These are phyloP conservation scores for Monosporascus sp. DNA, from an alignment of 2,329 filamentous ascomycete genomes.

Conservation along the genomic window DNA sequence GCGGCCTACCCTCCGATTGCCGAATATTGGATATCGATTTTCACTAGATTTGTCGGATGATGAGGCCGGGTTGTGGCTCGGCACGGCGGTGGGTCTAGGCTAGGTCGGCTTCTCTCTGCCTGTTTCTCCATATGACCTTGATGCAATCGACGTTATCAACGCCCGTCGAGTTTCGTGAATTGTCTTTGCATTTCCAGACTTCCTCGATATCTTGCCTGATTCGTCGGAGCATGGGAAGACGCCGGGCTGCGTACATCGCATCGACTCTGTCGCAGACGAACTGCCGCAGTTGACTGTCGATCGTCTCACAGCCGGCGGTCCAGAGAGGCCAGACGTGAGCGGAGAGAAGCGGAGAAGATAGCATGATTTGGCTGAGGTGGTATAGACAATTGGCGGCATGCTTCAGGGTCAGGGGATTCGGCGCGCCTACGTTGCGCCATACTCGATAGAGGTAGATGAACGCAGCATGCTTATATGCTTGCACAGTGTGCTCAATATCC, in stretches of 20 bases:
- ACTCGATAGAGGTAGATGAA: conserved; percentile 27
- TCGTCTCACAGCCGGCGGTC: conserved; percentile 28
- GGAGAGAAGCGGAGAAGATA: conserved; percentile 23
- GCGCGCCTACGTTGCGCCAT: conserved; percentile 19
- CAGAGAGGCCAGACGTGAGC: conserved; percentile 27
- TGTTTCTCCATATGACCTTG: conserved; percentile 16
- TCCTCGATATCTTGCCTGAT: conserved; percentile 25
- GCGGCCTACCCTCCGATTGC: too few relatives aligned
- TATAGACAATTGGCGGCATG: conserved; percentile 21
- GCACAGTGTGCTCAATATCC: conserved; percentile 20
- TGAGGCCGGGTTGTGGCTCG: too few relatives aligned
- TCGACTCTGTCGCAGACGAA: conserved; percentile 19
- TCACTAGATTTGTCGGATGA: too few relatives aligned
- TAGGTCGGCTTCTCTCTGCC: conserved; percentile 17
- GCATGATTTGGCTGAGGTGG: conserved; percentile 19
- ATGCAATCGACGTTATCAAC: conserved; percentile 27
- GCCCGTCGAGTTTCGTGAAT: conserved; percentile 19
- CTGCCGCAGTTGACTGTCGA: conserved; percentile 15
- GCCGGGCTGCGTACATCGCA: conserved; percentile 23
- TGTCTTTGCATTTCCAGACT: conserved; percentile 26
- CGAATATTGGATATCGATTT: too few relatives aligned
- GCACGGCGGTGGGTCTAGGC: background rate
- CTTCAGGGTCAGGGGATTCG: conserved; percentile 12
- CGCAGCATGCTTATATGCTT: conserved; percentile 26
- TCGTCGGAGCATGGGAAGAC: conserved; percentile 22